A percentile compares a stretch with the other conserved stretches of the same genome.
These are phyloP conservation scores for Suillus plorans DNA, from an alignment of 768 basidiomycete genomes.

Conservation along the genomic window DNA sequence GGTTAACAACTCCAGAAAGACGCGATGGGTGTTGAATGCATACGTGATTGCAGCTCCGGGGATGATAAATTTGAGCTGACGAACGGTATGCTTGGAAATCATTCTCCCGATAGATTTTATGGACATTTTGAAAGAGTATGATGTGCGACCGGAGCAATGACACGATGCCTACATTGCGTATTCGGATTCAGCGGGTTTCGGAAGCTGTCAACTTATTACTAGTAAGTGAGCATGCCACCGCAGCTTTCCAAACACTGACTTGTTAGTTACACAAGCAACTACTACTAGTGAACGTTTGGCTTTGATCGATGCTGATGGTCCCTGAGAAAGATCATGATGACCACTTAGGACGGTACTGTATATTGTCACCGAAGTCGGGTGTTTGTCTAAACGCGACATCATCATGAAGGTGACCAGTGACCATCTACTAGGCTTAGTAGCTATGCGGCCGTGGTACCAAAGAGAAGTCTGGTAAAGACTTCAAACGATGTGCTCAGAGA, in stretches of 20 bases:
- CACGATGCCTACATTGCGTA: neutral
- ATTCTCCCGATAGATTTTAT: slow-evolving; percentile 14
- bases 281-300: no score
- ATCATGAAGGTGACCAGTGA: neutral
- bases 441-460: neutral
- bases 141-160: neutral
- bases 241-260: neutral
- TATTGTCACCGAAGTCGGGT: neutral
- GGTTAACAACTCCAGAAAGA: slow-evolving; percentile 44
- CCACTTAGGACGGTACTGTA: neutral
- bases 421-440: neutral
- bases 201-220: neutral
- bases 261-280: neutral
- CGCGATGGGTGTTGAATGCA: slow-evolving; percentile 54
- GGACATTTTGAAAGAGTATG: slow-evolving; percentile 16
- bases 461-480: neutral
- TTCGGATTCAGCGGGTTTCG: slow-evolving; percentile 1
- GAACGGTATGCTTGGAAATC: slow-evolving; percentile 51
- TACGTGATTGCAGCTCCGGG: slow-evolving; percentile 69
- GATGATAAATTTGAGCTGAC: slow-evolving; percentile 74
- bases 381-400: neutral
- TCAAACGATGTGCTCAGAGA: neutral
- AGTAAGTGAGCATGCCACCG: neutral
- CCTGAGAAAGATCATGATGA: neutral
- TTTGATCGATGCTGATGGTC: neutral